Percentiles rank a stretch among this genome's conserved stretches.
phyloP scores from a whole-genome alignment of 2,329 filamentous ascomycete genomes.

The Penicillium sp. region DNA sequence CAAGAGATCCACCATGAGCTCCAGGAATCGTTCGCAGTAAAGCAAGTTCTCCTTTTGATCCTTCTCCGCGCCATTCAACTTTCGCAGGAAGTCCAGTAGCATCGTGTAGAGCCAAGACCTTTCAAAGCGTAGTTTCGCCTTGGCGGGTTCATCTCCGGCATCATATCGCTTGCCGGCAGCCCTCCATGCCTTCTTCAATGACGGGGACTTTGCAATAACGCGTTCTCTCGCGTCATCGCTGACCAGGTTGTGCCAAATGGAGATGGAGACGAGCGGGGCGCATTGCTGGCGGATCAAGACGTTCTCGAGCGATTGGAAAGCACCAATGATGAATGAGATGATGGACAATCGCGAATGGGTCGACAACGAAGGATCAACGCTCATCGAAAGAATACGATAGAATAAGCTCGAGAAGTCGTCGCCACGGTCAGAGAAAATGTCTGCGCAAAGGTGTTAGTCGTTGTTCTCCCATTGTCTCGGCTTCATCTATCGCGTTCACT shows the following conservation, averaged over 20 bases:
- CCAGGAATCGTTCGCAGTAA: constrained; percentile 91
- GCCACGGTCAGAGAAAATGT: constrained; percentile 71
- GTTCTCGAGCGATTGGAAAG: constrained; percentile 91
- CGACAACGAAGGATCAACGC: constrained; percentile 66
- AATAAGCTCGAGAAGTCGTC: constrained; percentile 86
- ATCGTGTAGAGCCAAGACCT: constrained; percentile 89
- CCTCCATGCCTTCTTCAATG: constrained; percentile 85
- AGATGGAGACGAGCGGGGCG: constrained; percentile 88
- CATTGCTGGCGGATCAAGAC: constrained; percentile 91
- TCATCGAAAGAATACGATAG: constrained; percentile 84
- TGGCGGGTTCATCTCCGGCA: constrained; percentile 72
- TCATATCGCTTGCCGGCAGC: constrained; percentile 84
- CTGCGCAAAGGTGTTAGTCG: constrained; percentile 46
- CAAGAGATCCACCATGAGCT: constrained; percentile 84
- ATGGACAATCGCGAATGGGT: constrained; percentile 72
- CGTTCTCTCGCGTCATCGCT: constrained; percentile 71
- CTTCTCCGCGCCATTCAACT: constrained; percentile 59
- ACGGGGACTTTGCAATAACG: constrained; percentile 68
- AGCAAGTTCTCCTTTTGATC: constrained; percentile 59
- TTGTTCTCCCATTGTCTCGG: neutral
- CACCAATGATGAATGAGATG: constrained; percentile 83
- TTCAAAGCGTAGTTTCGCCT: constrained; percentile 83
- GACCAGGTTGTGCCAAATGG: constrained; percentile 91
- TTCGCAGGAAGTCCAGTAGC: constrained; percentile 74
- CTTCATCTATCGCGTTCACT: constrained; percentile 27